These are phyloP conservation scores for Pseudevernia furfuracea DNA, from an alignment of 495 filamentous ascomycete species.

Conservation along the genomic window DNA sequence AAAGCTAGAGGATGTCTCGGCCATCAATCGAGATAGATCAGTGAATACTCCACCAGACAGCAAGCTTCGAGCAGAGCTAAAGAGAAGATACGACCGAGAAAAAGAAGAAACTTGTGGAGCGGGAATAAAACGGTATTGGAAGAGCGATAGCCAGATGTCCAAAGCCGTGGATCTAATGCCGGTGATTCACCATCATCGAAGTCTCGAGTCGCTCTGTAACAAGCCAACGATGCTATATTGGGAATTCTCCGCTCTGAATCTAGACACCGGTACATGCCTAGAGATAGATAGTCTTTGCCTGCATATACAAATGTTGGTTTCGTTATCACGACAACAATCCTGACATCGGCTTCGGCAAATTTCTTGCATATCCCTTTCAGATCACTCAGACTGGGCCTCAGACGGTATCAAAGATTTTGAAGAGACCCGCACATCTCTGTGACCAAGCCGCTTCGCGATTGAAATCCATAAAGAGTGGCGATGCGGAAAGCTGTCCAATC, in stretches of 20 bases:
- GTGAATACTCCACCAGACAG: neutral
- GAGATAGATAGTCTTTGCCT: neutral
- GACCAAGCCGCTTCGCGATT: neutral
- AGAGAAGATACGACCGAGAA: neutral
- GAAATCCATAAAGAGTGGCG: neutral
- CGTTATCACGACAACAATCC: neutral
- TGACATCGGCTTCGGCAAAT: neutral
- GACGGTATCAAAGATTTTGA: neutral
- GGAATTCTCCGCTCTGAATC: neutral
- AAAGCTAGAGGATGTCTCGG: neutral
- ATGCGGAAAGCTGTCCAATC: neutral
- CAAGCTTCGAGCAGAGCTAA: neutral
- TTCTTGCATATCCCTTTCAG: neutral
- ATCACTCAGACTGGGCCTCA: neutral
- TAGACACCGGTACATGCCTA: neutral
- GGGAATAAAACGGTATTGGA: neutral
- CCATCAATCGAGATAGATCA: neutral
- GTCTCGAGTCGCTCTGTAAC: neutral
- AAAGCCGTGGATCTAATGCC: neutral
- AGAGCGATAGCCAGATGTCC: neutral
- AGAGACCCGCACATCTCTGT: neutral
- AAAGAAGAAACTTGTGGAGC: neutral
- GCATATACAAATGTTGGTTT: constrained; percentile 5
- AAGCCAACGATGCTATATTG: neutral
- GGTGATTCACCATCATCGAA: neutral